A percentile compares a stretch with the other conserved stretches of the same genome.
Conservation (phyloP, 139 green algal genomes). For the Micromonas pusilla region DNA sequence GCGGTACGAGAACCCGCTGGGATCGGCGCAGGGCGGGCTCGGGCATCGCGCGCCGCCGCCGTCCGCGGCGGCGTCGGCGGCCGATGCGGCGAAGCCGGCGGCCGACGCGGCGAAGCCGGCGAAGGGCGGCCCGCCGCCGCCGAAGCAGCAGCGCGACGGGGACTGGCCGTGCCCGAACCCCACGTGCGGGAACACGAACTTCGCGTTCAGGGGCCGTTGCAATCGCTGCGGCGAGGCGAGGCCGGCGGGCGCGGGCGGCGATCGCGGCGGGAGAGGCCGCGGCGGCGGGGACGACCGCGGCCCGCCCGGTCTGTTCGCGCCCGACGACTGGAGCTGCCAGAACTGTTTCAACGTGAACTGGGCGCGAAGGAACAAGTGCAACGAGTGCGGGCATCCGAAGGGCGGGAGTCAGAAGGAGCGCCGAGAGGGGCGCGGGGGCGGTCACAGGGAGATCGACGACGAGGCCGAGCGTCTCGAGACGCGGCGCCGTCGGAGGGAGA, state of each 20-base stretch:
- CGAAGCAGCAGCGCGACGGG: conserved; percentile 8
- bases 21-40: no score
- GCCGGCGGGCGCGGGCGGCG: neutral
- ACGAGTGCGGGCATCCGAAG: conserved; percentile 40
- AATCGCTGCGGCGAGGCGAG: conserved; percentile 6
- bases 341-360: conserved; percentile 45
- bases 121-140: no score
- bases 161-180: conserved; percentile 20
- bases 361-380: conserved; percentile 41
- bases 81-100: no score
- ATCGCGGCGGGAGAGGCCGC: neutral
- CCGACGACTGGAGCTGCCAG: conserved; percentile 27
- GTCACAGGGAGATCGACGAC: conserved; percentile 46
- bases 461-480: conserved; percentile 38
- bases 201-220: conserved; percentile 15
- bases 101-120: no score
- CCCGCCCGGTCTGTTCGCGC: neutral
- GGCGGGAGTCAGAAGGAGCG: conserved; percentile 22
- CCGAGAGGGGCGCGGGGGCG: conserved; percentile 39
- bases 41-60: no score
- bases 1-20: no score
- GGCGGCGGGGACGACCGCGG: neutral
- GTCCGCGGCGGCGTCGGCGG: no score
- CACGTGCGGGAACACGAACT: conserved; percentile 14
- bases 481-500: conserved; percentile 28